phyloP scores from a whole-genome alignment of 495 filamentous ascomycete genomes.

The Clohesyomyces aquaticus region DNA sequence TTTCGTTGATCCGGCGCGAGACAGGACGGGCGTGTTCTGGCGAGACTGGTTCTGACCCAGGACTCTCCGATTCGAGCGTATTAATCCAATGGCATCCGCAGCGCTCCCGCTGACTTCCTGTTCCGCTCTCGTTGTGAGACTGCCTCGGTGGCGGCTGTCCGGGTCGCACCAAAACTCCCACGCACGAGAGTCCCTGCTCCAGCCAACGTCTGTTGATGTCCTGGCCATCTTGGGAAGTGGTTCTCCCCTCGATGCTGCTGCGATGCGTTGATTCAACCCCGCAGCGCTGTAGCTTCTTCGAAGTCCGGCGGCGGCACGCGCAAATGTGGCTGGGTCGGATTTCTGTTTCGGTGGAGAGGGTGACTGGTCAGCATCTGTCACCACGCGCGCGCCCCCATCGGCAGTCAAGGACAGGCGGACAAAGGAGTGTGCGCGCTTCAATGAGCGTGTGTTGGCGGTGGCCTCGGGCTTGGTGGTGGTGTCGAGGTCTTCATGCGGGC shows the following conservation, averaged over 20 bases:
- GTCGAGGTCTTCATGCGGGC: slow-evolving; percentile 24
- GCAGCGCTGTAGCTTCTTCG: slow-evolving; percentile 65
- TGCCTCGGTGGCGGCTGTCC: slow-evolving; percentile 55
- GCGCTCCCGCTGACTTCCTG: slow-evolving; percentile 73
- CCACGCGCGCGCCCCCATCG: slow-evolving; percentile 81
- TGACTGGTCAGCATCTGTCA: slow-evolving; percentile 63
- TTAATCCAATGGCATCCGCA: slow-evolving; percentile 66
- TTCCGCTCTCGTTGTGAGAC: slow-evolving; percentile 69
- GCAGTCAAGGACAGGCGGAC: slow-evolving; percentile 73
- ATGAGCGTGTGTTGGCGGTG: slow-evolving; percentile 10
- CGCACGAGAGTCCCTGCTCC: slow-evolving; percentile 78
- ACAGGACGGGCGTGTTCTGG: slow-evolving; percentile 55
- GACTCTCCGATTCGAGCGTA: slow-evolving; percentile 62
- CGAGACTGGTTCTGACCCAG: slow-evolving; percentile 59
- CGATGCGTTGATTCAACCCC: slow-evolving; percentile 47
- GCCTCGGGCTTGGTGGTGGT: slow-evolving; percentile 4
- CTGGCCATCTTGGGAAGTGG: slow-evolving; percentile 28
- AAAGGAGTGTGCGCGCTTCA: slow-evolving; percentile 53
- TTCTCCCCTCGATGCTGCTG: slow-evolving; percentile 23
- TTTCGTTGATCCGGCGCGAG: slow-evolving; percentile 30
- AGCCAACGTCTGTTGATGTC: slow-evolving; percentile 55
- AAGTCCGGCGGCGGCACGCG: slow-evolving; percentile 48
- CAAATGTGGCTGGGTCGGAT: slow-evolving; percentile 15
- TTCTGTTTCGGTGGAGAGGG: slow-evolving; percentile 69
- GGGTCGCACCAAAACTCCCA: slow-evolving; percentile 60